These are phyloP conservation scores for Sphaceloma murrayae DNA, from an alignment of 2,329 filamentous ascomycete species.

Conservation along the genomic window DNA sequence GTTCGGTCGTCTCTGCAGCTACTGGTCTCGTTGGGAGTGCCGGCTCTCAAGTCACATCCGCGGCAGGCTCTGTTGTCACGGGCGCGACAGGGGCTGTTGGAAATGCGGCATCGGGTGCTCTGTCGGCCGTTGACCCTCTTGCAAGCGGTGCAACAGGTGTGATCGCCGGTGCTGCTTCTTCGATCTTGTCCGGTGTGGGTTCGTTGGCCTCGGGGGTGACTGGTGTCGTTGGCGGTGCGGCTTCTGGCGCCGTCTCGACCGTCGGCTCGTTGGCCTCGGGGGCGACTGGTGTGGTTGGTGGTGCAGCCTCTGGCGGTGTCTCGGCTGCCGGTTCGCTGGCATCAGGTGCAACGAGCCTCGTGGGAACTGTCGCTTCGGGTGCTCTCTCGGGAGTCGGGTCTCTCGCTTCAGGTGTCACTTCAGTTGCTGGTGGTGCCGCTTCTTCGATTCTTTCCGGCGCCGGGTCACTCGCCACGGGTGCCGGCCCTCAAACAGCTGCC, in stretches of 20 bases:
- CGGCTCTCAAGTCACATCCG: neutral
- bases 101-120: neutral
- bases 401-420: too few relatives aligned
- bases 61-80: neutral
- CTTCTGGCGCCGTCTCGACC: neutral
- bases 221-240: neutral
- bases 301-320: neutral
- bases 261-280: neutral
- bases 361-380: too few relatives aligned
- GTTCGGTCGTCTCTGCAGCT: neutral
- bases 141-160: neutral
- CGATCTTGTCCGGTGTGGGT: neutral
- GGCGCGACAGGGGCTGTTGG: neutral
- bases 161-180: neutral
- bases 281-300: constrained; percentile 1
- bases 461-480: neutral
- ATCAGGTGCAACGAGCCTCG: too few relatives aligned
- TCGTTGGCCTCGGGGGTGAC: neutral
- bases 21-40: neutral
- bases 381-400: too few relatives aligned
- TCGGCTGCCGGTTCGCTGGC: too few relatives aligned
- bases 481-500: neutral
- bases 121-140: neutral
- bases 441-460: neutral
- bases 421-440: too few relatives aligned